A percentile compares a stretch with the other conserved stretches of the same genome.
phyloP scores from a whole-genome alignment of 2,329 filamentous ascomycete species.

The Fusarium fracticaudum region DNA sequence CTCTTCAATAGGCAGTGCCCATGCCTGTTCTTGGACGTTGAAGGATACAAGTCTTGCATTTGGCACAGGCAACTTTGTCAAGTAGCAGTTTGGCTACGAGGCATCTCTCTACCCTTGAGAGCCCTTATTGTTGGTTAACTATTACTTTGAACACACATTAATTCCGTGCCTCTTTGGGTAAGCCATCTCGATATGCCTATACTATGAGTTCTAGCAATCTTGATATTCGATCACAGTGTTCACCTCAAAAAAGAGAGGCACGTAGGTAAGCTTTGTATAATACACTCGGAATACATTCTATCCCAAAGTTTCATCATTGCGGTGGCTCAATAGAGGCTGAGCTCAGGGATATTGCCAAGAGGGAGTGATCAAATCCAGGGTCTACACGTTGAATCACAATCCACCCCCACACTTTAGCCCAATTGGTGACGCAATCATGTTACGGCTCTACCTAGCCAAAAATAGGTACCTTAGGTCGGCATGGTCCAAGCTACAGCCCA shows the following conservation, averaged over 20 bases:
- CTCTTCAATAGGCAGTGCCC: neutral
- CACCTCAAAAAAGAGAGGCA: too few species aligned
- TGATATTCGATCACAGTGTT: neutral
- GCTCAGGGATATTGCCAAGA: neutral
- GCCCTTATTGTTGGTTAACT: neutral
- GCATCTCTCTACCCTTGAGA: neutral
- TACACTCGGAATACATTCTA: neutral
- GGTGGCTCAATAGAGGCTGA: conserved; percentile 11
- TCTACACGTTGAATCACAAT: conserved; percentile 17
- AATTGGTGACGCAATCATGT: conserved; percentile 29
- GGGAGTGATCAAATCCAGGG: conserved; percentile 14
- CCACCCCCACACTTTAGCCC: conserved; percentile 26
- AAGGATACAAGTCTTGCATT: neutral
- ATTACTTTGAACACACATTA: neutral
- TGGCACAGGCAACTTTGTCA: neutral
- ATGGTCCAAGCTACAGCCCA: conserved; percentile 9
- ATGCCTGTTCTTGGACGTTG: neutral
- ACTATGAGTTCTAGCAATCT: neutral
- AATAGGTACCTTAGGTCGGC: conserved; percentile 6
- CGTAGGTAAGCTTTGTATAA: too few species aligned
- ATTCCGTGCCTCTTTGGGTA: neutral
- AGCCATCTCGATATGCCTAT: neutral
- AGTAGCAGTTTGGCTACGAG: neutral
- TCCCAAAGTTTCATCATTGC: neutral
- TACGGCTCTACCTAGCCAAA: conserved; percentile 7